Evolutionary conservation across 345 rosid genomes (phyloP).

Genomic region (Microthlaspi erraticum): DNA sequence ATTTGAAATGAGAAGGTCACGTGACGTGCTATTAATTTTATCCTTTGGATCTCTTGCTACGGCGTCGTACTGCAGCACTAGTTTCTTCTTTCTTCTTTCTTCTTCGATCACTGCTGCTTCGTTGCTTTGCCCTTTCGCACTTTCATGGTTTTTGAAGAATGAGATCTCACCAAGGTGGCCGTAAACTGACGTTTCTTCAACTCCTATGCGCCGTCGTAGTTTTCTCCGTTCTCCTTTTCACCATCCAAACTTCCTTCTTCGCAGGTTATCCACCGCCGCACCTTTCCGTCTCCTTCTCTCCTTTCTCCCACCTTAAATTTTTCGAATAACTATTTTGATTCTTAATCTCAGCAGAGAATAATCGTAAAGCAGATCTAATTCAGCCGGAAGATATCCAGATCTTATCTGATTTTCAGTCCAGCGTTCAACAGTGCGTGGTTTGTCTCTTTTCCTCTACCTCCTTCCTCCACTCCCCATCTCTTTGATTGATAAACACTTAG

Average conservation of each 20-base stretch:
- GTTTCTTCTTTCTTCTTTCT: constrained; percentile 30
- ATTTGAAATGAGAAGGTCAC: constrained; percentile 6
- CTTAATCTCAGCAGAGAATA: constrained; percentile 46
- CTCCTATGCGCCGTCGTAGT: constrained; percentile 59
- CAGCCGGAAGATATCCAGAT: constrained; percentile 51
- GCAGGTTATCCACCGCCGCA: constrained; percentile 49
- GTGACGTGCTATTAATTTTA: background rate
- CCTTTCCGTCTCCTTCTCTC: background rate
- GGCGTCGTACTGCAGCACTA: constrained; percentile 32
- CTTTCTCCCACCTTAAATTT: background rate
- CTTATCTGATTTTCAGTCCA: constrained; percentile 71
- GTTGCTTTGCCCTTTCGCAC: constrained; percentile 24
- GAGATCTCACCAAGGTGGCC: constrained; percentile 54
- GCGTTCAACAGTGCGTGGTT: constrained; percentile 90
- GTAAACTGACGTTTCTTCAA: constrained; percentile 59
- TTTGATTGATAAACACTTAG: background rate
- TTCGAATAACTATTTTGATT: constrained; percentile 2
- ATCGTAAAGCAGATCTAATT: constrained; percentile 46
- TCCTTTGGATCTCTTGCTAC: background rate
- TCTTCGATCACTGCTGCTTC: constrained; percentile 5
- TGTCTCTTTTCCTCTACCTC: constrained; percentile 36
- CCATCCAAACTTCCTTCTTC: constrained; percentile 71
- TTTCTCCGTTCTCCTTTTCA: constrained; percentile 64
- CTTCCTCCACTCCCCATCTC: background rate
- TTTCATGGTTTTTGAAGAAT: constrained; percentile 47